These are phyloP conservation scores for Pleomassaria siparia DNA, from an alignment of 2,329 filamentous ascomycete species.

Conservation along the genomic window DNA sequence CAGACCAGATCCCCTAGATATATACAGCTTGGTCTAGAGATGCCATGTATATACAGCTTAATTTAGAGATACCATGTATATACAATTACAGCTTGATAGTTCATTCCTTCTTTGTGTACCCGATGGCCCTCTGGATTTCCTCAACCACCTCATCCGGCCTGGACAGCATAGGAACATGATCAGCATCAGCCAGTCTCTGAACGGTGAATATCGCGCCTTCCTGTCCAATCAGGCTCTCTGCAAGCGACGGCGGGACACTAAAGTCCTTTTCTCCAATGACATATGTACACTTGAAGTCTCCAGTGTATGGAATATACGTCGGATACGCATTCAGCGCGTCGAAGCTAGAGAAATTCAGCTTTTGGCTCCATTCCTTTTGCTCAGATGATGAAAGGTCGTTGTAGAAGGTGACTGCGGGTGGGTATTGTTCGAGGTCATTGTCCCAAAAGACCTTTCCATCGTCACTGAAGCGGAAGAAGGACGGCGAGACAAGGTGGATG, in stretches of 20 bases:
- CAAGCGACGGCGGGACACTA: conserved; percentile 15
- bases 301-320: conserved; percentile 27
- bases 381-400: conserved; percentile 18
- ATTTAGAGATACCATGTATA: too few species aligned
- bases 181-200: conserved; percentile 14
- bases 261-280: conserved; percentile 23
- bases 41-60: too few species aligned
- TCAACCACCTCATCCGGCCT: conserved; percentile 19
- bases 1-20: too few species aligned
- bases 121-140: conserved; percentile 8
- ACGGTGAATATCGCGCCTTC: conserved; percentile 20
- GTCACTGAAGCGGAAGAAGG: conserved; percentile 19
- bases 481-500: conserved; percentile 18
- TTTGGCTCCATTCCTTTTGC: conserved; percentile 9
- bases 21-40: too few species aligned
- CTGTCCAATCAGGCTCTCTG: conserved; percentile 19
- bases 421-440: conserved; percentile 11
- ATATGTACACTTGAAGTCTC: conserved; percentile 24
- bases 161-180: conserved; percentile 30
- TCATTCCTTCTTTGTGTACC: too few species aligned
- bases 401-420: conserved; percentile 23
- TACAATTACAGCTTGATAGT: too few species aligned
- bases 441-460: conserved; percentile 16
- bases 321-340: conserved; percentile 22
- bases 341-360: conserved; percentile 21